A percentile compares a stretch with the other conserved stretches of the same genome.
These are phyloP conservation scores for Dryadomyces quercivorus DNA, from an alignment of 2,329 filamentous ascomycete species.

Conservation along the genomic window DNA sequence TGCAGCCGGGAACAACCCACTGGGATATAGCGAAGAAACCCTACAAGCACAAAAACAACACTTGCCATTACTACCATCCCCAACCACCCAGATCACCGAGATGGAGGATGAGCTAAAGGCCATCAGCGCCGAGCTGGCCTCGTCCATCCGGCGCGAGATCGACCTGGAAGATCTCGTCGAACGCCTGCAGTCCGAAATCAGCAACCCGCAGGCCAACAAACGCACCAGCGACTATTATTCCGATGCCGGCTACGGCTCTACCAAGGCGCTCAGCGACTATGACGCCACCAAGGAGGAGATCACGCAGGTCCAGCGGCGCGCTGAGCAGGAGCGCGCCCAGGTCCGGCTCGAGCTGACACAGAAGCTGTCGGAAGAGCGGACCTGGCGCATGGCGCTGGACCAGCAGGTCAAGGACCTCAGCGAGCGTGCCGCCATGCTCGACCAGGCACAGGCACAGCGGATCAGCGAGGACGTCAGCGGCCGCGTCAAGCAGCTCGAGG, in stretches of 20 bases:
- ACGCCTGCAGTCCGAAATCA: constrained; percentile 65
- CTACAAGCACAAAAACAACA: constrained; percentile 26
- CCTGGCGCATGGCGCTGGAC: constrained; percentile 64
- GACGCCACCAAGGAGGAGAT: constrained; percentile 58
- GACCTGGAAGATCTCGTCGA: constrained; percentile 93
- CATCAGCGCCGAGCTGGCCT: constrained; percentile 84
- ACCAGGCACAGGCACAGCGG: constrained; percentile 38
- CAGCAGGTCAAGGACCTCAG: constrained; percentile 74
- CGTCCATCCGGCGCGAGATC: constrained; percentile 89
- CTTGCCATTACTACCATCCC: constrained; percentile 16
- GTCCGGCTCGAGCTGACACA: constrained; percentile 73
- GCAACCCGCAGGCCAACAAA: constrained; percentile 47
- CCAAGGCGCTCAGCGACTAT: constrained; percentile 51
- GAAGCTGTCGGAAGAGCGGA: constrained; percentile 78
- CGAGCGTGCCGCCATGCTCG: constrained; percentile 57
- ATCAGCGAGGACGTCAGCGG: constrained; percentile 37
- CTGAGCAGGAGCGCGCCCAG: constrained; percentile 84
- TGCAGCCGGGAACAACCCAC: constrained; percentile 28
- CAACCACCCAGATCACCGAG: constrained; percentile 54
- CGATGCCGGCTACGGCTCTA: constrained; percentile 79
- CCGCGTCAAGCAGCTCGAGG: constrained; percentile 67
- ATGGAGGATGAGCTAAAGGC: constrained; percentile 91
- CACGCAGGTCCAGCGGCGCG: constrained; percentile 67
- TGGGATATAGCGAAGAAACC: constrained; percentile 39
- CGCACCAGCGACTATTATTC: constrained; percentile 97